Evolutionary conservation across 768 basidiomycete species (phyloP).

Genomic region (Boletus patriciae): DNA sequence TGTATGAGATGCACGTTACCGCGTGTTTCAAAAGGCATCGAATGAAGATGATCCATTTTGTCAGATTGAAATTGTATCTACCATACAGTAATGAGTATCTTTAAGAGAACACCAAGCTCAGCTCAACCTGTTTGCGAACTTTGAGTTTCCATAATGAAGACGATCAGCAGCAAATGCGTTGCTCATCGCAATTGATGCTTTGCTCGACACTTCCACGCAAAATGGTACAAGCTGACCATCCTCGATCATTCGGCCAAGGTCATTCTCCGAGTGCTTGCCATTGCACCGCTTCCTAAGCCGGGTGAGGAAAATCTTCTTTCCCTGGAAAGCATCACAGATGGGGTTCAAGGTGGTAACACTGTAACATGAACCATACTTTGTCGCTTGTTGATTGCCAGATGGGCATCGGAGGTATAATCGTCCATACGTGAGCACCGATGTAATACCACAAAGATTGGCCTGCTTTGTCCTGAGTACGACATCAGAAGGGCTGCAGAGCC

Average conservation of each 20-base stretch:
- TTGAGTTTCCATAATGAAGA: constrained; percentile 17
- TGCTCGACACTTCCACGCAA: constrained; percentile 39
- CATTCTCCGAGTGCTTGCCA: constrained; percentile 30
- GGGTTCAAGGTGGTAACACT: neutral
- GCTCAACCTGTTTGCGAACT: neutral
- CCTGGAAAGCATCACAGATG: constrained; percentile 9
- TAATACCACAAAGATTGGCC: constrained; percentile 43
- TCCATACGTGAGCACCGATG: constrained; percentile 51
- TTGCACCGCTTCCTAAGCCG: constrained; percentile 39
- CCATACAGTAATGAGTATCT: neutral
- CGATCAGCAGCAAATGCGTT: constrained; percentile 23
- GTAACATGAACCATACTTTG: constrained; percentile 29
- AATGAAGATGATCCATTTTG: neutral
- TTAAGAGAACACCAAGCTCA: neutral
- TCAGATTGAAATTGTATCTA: neutral
- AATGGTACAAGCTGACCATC: constrained; percentile 46
- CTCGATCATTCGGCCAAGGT: constrained; percentile 41
- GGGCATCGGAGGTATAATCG: constrained; percentile 24
- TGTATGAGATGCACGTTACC: neutral
- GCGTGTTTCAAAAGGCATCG: neutral
- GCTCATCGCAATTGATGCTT: constrained; percentile 18
- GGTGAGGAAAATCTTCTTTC: constrained; percentile 36
- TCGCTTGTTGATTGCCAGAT: constrained; percentile 43
- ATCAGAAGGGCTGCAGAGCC: constrained; percentile 5
- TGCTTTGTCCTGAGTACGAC: constrained; percentile 30